Base-by-base conservation (phyloP, 371 early-diverging fungal genomes). In the Apophysomyces ossiformis region DNA sequence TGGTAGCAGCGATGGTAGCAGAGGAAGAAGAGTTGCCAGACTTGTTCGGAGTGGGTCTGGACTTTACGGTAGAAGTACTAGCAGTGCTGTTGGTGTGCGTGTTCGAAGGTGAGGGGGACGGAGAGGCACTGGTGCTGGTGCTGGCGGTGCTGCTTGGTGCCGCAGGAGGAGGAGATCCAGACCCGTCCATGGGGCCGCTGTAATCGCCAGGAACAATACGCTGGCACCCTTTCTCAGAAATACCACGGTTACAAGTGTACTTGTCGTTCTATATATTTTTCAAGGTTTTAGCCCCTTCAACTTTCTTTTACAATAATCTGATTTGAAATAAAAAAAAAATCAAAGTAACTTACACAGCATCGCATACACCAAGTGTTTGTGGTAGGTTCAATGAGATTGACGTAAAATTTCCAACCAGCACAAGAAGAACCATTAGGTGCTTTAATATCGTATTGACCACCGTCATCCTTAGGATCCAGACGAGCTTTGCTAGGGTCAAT, bases 311-410 rank as follows among this genome's bases (percentile, higher is more conserved):
- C 1, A 26, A 26, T 26, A 26, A 26, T 26, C 32, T 26, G 32
- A 26, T 26, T 26, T 26, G 32, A 16, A 15, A 13, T 5, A 21
- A 63, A 9, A 39, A 26, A 37, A 18, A 57, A 5, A 12, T 7
- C 13, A n/a, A 50, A 4, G 15, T 12, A 58, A 79, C 76, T 75
- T 75, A 75, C 79, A 67, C 88, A 88, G 69, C 85, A 86, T 58
- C 87, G 84, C 64, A 87, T 74, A 74, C 87, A 87, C 68, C 81
- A 87, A 44, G 79, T 80, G 60, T 80, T 65, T 1, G 63, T 60
- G 18, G 72, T 66, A 26, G 87, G 87, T 69, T 87, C 86, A 59
- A 87, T 74, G 37, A 87, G 69, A 68, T 85, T 81, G 56, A 87
- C 85, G 64, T 72, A 87, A 65, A 77, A 76, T 15, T 70, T 59